Conservation (phyloP, 306 rosid species). For the Quillaja saponaria region DNA sequence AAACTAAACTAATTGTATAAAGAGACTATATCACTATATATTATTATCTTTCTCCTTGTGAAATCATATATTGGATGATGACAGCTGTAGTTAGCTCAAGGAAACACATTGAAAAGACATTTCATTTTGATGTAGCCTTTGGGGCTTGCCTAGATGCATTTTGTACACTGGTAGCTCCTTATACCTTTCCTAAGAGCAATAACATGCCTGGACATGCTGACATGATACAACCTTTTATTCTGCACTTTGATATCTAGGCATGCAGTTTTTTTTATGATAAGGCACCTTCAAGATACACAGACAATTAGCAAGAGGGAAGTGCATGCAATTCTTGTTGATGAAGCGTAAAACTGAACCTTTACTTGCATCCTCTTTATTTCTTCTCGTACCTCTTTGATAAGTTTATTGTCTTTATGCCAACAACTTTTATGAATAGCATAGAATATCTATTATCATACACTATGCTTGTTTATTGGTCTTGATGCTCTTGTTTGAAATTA, state of each 20-base stretch:
- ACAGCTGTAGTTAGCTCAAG: too few relatives aligned
- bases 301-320: neutral
- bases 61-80: too few relatives aligned
- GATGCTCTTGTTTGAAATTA: slow-evolving; percentile 14
- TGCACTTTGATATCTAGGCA: neutral
- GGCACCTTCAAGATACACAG: neutral
- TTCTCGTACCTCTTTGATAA: neutral
- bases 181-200: neutral
- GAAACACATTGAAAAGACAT: too few relatives aligned
- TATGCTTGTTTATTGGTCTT: slow-evolving; percentile 11
- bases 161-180: neutral
- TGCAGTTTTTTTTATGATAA: neutral
- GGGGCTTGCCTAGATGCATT: neutral
- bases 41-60: too few relatives aligned
- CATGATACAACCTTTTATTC: neutral
- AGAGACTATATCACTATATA: too few relatives aligned
- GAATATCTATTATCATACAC: neutral
- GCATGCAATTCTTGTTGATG: slow-evolving; percentile 16
- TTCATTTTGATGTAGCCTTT: neutral
- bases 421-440: neutral
- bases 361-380: slow-evolving; percentile 1
- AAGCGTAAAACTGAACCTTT: slow-evolving; percentile 4
- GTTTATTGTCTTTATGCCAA: slow-evolving; percentile 1
- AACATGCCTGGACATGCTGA: neutral
- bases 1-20: too few relatives aligned